Evolutionary conservation across 164 flowering plant genomes (phyloP).

Genomic region (Houttuynia cordata): DNA sequence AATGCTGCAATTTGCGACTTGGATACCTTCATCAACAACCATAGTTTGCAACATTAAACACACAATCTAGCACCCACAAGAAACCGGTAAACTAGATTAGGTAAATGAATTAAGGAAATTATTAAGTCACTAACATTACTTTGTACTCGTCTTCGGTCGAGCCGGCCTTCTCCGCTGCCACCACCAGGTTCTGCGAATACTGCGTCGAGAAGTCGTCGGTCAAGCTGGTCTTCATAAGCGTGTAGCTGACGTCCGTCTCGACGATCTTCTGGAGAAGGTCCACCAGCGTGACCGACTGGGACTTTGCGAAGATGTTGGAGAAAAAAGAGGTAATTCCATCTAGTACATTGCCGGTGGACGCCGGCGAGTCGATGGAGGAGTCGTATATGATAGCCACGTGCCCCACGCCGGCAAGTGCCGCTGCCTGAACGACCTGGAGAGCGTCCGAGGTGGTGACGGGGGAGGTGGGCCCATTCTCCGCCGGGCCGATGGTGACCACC

Average conservation of each 20-base stretch:
- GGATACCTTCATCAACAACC: constrained; percentile 36
- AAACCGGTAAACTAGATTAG: not conserved
- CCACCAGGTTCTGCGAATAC: constrained; percentile 56
- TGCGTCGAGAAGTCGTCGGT: constrained; percentile 70
- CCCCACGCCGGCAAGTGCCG: constrained; percentile 67
- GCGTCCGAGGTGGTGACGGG: constrained; percentile 60
- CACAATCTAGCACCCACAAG: not conserved
- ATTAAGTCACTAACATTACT: constrained; percentile 84
- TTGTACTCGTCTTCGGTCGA: constrained; percentile 52
- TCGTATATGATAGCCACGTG: constrained; percentile 78
- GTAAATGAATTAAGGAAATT: not conserved
- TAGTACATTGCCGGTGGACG: constrained; percentile 51
- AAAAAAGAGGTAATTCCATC: constrained; percentile 75
- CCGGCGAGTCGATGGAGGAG: constrained; percentile 6
- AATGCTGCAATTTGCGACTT: constrained; percentile 64
- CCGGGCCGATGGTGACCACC: constrained; percentile 75
- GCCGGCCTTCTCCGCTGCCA: constrained; percentile 46
- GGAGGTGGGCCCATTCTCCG: constrained; percentile 54
- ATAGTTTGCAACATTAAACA: not conserved
- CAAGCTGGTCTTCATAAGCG: constrained; percentile 60
- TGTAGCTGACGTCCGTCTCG: constrained; percentile 53
- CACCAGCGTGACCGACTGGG: constrained; percentile 43
- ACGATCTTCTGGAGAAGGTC: constrained; percentile 54
- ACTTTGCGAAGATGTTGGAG: constrained; percentile 53
- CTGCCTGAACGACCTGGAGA: constrained; percentile 55